Evolutionary conservation across 176 grass and related monocot genomes (phyloP).

Genomic region (Otatea glauca): DNA sequence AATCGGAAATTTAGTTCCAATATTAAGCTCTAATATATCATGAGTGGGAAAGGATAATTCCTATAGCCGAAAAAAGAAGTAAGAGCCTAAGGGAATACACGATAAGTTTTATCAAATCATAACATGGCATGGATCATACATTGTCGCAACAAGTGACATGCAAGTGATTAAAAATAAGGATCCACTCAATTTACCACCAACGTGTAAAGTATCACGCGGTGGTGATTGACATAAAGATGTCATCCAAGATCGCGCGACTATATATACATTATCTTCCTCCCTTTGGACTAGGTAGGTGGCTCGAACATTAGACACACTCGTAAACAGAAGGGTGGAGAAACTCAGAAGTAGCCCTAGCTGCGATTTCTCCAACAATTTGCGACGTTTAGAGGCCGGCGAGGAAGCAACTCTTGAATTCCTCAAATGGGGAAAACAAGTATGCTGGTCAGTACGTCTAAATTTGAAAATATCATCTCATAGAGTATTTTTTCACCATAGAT

Average conservation of each 20-base stretch:
- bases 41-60: not conserved
- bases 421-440: not conserved
- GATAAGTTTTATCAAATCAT: not conserved
- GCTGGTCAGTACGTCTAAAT: not conserved
- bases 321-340: not conserved
- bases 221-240: not conserved
- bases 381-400: not conserved
- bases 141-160: not conserved
- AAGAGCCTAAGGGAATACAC: not conserved
- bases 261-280: not conserved
- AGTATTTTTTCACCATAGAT: not conserved
- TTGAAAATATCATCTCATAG: not conserved
- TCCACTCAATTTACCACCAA: not conserved
- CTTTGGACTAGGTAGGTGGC: not conserved
- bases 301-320: not conserved
- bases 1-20: not conserved
- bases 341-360: not conserved
- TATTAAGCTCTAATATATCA: not conserved
- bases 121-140: not conserved
- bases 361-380: not conserved
- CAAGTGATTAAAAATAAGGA: not conserved
- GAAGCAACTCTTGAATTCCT: not conserved
- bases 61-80: not conserved
- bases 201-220: not conserved
- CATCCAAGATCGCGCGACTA: not conserved